Conservation (phyloP, 805 yeast genomes). For the Naumovozyma castellii region DNA sequence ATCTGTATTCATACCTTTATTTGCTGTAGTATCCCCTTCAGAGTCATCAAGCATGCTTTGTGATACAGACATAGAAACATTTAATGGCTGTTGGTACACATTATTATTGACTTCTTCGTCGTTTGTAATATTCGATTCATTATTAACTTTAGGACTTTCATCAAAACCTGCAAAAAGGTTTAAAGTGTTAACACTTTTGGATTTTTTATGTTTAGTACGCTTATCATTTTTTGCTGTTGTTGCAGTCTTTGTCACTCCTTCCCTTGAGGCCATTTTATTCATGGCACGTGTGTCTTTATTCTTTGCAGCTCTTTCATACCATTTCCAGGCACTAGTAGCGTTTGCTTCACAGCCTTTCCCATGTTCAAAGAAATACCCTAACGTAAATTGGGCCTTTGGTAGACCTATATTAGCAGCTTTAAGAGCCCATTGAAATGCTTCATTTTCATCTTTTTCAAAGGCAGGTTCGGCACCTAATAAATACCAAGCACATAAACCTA, state of each 20-base stretch:
- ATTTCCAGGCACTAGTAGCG: conserved; percentile 47
- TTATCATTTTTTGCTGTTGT: conserved; percentile 1
- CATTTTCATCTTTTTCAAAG: conserved; percentile 65
- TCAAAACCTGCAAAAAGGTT: conserved; percentile 12
- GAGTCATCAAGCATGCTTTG: no score
- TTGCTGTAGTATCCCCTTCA: not conserved
- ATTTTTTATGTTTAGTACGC: conserved; percentile 9
- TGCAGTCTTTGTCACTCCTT: conserved; percentile 1
- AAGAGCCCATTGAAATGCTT: conserved; percentile 91
- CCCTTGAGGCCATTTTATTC: conserved; percentile 23
- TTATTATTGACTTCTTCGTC: no score
- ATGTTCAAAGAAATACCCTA: conserved; percentile 74
- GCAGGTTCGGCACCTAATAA: conserved; percentile 83
- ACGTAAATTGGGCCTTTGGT: conserved; percentile 76
- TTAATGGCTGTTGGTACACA: no score
- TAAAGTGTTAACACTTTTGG: conserved; percentile 16
- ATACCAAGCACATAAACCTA: conserved; percentile 95
- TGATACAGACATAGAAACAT: no score
- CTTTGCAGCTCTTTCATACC: conserved; percentile 71
- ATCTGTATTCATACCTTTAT: not conserved
- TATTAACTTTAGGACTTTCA: conserved; percentile 2
- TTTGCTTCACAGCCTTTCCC: conserved; percentile 78
- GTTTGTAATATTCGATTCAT: no score
- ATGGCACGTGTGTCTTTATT: conserved; percentile 46
- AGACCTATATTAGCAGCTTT: conserved; percentile 69